phyloP scores from a whole-genome alignment of 2,329 filamentous ascomycete species.

The Amauroascus niger region DNA sequence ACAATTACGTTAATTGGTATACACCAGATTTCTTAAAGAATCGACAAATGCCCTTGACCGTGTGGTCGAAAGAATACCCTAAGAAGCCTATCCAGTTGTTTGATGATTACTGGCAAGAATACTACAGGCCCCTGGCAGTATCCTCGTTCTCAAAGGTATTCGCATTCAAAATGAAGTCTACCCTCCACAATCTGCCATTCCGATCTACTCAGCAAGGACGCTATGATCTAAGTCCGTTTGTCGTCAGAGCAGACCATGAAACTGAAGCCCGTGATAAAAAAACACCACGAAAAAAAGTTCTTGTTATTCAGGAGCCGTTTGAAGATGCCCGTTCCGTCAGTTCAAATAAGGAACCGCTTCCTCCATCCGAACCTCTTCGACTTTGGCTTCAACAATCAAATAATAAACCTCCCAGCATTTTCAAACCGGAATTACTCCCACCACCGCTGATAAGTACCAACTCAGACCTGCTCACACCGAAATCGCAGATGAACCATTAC shows the following conservation, averaged over 20 bases:
- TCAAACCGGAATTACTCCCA: slow-evolving; percentile 36
- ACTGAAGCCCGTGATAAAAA: slow-evolving; percentile 53
- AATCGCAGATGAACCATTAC: slow-evolving; percentile 68
- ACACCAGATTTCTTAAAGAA: slow-evolving; percentile 61
- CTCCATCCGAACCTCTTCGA: slow-evolving; percentile 19
- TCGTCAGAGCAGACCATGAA: slow-evolving; percentile 54
- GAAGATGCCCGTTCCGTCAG: slow-evolving; percentile 36
- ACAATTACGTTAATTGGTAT: slow-evolving; percentile 84
- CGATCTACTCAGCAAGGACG: slow-evolving; percentile 58
- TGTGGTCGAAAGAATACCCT: slow-evolving; percentile 19
- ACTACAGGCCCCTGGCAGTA: slow-evolving; percentile 78
- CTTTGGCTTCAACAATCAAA: slow-evolving; percentile 29
- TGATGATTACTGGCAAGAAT: slow-evolving; percentile 96
- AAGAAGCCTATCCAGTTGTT: slow-evolving; percentile 46
- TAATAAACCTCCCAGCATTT: slow-evolving; percentile 41
- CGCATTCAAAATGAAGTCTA: slow-evolving; percentile 83
- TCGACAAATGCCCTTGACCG: slow-evolving; percentile 46
- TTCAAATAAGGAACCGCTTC: slow-evolving; percentile 14
- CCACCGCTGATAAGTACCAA: not conserved
- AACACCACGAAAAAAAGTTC: slow-evolving; percentile 51
- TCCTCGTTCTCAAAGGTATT: slow-evolving; percentile 91
- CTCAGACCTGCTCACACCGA: slow-evolving; percentile 43
- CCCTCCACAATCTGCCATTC: slow-evolving; percentile 70
- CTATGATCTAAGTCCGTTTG: slow-evolving; percentile 79
- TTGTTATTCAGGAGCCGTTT: slow-evolving; percentile 56